Evolutionary conservation across 306 rosid genomes (phyloP), one percentile per base, ranked within the genome.

Genomic region (Cucurbita ficifolia): DNA sequence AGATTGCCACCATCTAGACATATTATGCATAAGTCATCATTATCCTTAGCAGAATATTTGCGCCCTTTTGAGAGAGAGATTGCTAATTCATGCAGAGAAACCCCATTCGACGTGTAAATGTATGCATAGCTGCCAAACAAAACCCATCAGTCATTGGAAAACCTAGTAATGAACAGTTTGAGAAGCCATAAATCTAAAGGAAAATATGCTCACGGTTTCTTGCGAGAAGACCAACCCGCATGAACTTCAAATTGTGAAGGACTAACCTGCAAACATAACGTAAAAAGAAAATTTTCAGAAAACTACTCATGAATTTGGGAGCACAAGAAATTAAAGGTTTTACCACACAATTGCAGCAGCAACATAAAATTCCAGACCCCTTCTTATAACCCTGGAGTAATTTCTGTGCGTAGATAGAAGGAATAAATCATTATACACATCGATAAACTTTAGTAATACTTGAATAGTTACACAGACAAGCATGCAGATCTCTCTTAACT

Each of bases 161-260:
- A 11, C 75, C 68, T 73, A 75, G 57, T 65, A 74, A 22, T 42
- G 70, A 45, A 48, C 19, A 65, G 65, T 69, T 80, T 42, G 78
- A 77, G 78, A 76, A 74, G 72, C 78, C 62, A 54, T 49, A 80
- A 69, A 80, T 79, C 70, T 73, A 55, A 80, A 49, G 22, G 19
- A 64, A 48, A 55, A 60, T 76, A 74, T 75, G 83, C 97, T 89
- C 87, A 94, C 99, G 99, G 99, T 81, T 91, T 94, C 84, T 83
- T 84, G 65, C 96, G 95, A 73, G 96, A 86, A 70, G 96, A 88
- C 96, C 99, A 94, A 70, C 99, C 99, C 68, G 99, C 99, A 81
- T 94, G 99, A 79, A 88, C 89, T 82, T 94, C 99, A 78, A 94
- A 91, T 81, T 87, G 95, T 24, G 97, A 91, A 72, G 99, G 96